Conservation (phyloP, 768 basidiomycete genomes). For the Clathrus columnatus region DNA sequence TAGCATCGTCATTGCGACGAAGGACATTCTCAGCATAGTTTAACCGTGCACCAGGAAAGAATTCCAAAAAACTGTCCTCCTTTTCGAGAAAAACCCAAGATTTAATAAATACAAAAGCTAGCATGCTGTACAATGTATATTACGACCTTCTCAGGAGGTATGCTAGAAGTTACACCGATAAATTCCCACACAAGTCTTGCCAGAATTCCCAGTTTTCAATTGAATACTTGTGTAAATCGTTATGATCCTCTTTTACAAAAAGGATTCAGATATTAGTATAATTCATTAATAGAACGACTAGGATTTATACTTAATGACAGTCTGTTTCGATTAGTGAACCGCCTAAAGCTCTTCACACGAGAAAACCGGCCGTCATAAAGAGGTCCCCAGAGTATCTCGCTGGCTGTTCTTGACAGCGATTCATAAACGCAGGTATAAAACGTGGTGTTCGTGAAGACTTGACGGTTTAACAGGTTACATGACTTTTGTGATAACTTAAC, state of each 20-base stretch:
- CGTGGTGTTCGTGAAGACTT: too few relatives aligned
- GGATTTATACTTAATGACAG: conserved; percentile 32
- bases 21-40: conserved; percentile 73
- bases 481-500: too few relatives aligned
- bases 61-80: conserved; percentile 45
- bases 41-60: conserved; percentile 59
- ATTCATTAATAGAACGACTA: neutral
- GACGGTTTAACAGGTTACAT: too few relatives aligned
- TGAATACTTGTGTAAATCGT: conserved; percentile 62
- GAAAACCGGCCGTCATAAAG: conserved; percentile 31
- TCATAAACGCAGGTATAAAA: too few relatives aligned
- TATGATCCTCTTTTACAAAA: conserved; percentile 44
- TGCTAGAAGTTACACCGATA: conserved; percentile 51
- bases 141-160: conserved; percentile 42
- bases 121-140: neutral
- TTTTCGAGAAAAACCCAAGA: conserved; percentile 34
- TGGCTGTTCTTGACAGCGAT: conserved; percentile 13
- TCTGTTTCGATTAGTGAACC: conserved; percentile 55
- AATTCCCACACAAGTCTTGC: conserved; percentile 63
- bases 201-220: conserved; percentile 58
- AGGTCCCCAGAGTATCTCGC: conserved; percentile 44
- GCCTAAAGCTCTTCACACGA: conserved; percentile 43
- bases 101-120: conserved; percentile 26
- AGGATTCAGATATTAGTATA: too few relatives aligned
- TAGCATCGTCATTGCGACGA: conserved; percentile 45